These are phyloP conservation scores for Blastobotrys elegans DNA, from an alignment of 1,139 yeast species.

Conservation along the genomic window DNA sequence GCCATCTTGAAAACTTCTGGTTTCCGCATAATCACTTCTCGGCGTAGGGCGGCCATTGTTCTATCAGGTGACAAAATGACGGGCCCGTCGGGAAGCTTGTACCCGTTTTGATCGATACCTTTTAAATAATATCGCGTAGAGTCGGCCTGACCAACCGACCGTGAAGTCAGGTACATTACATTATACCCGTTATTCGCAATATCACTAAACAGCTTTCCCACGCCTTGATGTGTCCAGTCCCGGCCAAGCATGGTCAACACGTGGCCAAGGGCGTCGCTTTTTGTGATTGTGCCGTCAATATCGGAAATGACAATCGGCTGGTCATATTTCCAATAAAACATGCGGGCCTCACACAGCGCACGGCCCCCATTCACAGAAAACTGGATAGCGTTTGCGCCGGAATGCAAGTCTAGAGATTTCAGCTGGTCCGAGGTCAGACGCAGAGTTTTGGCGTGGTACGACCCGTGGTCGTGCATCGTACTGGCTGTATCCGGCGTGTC, in stretches of 20 bases:
- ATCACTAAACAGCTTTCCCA: slow-evolving; percentile 83
- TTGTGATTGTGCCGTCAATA: slow-evolving; percentile 97
- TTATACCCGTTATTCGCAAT: slow-evolving; percentile 85
- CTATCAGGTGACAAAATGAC: slow-evolving; percentile 95
- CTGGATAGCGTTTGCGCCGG: slow-evolving; percentile 73
- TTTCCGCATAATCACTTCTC: slow-evolving; percentile 89
- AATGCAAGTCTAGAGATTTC: slow-evolving; percentile 61
- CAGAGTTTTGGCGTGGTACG: slow-evolving; percentile 70
- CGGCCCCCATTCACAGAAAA: slow-evolving; percentile 81
- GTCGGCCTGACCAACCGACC: slow-evolving; percentile 96
- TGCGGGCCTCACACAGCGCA: slow-evolving; percentile 66
- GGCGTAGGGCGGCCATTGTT: slow-evolving; percentile 86
- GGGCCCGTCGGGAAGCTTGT: slow-evolving; percentile 80
- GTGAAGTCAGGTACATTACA: slow-evolving; percentile 86
- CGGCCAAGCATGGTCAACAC: slow-evolving; percentile 88
- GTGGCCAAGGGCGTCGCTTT: slow-evolving; percentile 96
- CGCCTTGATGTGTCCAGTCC: slow-evolving; percentile 98
- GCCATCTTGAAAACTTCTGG: slow-evolving; percentile 99
- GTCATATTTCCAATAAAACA: slow-evolving; percentile 78
- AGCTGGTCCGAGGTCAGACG: slow-evolving; percentile 90
- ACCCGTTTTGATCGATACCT: slow-evolving; percentile 73
- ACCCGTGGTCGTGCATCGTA: slow-evolving; percentile 9
- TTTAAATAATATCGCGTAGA: slow-evolving; percentile 78
- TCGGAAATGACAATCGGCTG: slow-evolving; percentile 94
- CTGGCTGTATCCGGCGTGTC: slow-evolving; percentile 12